These are phyloP conservation scores for Podospora anserina DNA, from an alignment of 495 filamentous ascomycete genomes.

Conservation along the genomic window DNA sequence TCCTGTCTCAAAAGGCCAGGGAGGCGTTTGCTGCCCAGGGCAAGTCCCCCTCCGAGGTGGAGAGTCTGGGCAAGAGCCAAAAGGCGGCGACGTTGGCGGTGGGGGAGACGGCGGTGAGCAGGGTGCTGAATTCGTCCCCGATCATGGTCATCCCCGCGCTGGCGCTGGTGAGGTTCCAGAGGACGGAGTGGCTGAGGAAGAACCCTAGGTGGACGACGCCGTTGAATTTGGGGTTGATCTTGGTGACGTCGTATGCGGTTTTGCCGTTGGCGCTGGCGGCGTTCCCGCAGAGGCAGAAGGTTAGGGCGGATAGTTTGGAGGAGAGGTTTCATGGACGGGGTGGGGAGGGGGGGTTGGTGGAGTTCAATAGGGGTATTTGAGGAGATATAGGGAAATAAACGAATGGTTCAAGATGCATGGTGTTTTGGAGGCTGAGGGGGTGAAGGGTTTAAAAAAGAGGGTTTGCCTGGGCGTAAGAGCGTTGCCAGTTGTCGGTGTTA, in stretches of 20 bases:
- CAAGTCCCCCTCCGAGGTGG: conserved; percentile 56
- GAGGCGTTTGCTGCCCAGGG: conserved; percentile 44
- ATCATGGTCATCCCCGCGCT: conserved; percentile 95
- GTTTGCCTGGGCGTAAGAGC: neutral
- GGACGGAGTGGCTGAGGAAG: conserved; percentile 66
- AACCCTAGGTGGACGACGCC: conserved; percentile 70
- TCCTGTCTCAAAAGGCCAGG: conserved; percentile 46
- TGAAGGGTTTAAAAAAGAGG: conserved; percentile 2
- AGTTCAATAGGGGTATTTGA: conserved; percentile 89
- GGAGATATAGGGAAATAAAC: neutral
- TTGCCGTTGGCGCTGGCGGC: conserved; percentile 82
- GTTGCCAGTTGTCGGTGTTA: neutral
- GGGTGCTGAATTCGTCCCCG: conserved; percentile 88
- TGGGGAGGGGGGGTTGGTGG: conserved; percentile 72
- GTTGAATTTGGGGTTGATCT: conserved; percentile 78
- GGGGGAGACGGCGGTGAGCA: conserved; percentile 80
- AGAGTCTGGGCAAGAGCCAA: conserved; percentile 77
- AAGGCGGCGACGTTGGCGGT: conserved; percentile 86
- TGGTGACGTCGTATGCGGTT: conserved; percentile 76
- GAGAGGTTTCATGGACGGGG: conserved; percentile 75
- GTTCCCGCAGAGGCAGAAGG: conserved; percentile 85
- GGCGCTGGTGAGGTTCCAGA: conserved; percentile 76
- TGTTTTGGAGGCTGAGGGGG: neutral
- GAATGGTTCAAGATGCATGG: neutral
- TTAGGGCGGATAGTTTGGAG: conserved; percentile 70